Conservation (phyloP, 306 rosid genomes). For the Vigna nakashimae region DNA sequence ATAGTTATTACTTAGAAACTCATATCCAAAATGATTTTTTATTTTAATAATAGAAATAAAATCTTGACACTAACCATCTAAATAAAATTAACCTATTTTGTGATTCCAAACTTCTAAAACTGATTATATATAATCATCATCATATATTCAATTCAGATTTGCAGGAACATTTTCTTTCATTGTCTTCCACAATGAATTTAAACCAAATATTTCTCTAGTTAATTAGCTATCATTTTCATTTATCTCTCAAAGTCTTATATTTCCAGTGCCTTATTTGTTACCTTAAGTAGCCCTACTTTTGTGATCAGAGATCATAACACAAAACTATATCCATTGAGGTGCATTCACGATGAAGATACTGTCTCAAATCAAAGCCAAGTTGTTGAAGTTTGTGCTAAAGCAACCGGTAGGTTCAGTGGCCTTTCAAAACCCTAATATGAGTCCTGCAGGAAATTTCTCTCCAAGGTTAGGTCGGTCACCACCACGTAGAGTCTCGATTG, state of each 20-base stretch:
- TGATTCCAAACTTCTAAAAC: not conserved
- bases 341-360: constrained; percentile 46
- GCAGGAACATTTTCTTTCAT: not conserved
- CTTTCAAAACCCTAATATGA: constrained; percentile 44
- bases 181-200: constrained; percentile 9
- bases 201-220: constrained; percentile 32
- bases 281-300: constrained; percentile 7
- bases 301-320: not conserved
- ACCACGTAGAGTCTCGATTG: constrained; percentile 25
- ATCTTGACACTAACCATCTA: not conserved
- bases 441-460: constrained; percentile 33
- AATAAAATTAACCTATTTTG: not conserved
- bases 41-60: not conserved
- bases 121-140: not conserved
- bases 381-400: constrained; percentile 40
- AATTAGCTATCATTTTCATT: not conserved
- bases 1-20: not conserved
- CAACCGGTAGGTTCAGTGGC: constrained; percentile 41
- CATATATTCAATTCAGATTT: not conserved
- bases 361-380: constrained; percentile 22
- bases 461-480: not conserved
- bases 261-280: not conserved
- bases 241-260: not conserved
- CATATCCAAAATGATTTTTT: not conserved
- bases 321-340: not conserved